Conservation (phyloP, 225 moss, liverwort and hornwort species). For the Sphagnum contortum region DNA sequence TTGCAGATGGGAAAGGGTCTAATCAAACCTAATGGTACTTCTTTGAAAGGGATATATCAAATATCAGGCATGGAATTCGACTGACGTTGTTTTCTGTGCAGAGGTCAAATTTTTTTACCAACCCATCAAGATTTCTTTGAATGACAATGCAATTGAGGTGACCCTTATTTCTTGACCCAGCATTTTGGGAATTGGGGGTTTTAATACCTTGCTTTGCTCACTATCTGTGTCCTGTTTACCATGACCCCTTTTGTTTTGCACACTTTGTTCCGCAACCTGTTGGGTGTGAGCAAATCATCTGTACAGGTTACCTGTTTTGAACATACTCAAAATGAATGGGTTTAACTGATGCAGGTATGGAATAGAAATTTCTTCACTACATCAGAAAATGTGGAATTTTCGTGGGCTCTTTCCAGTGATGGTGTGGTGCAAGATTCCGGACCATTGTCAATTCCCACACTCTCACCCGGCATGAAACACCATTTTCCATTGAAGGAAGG, state of each 20-base stretch:
- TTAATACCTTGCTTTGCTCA: no score
- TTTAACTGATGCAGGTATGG: conserved; percentile 53
- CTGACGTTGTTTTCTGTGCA: conserved; percentile 21
- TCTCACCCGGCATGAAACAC: conserved; percentile 46
- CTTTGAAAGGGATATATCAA: no score
- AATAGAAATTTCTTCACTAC: conserved; percentile 74
- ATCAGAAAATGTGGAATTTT: conserved; percentile 41
- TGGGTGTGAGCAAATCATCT: no score
- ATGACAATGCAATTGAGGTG: conserved; percentile 54
- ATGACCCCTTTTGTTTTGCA: no score
- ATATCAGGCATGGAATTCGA: no score
- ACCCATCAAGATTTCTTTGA: conserved; percentile 59
- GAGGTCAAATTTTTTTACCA: conserved; percentile 89
- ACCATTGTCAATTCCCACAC: conserved; percentile 31
- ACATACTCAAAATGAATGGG: no score
- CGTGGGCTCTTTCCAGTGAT: conserved; percentile 70
- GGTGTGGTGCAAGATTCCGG: conserved; percentile 48
- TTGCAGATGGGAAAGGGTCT: no score
- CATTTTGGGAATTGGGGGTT: no score
- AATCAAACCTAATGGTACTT: no score
- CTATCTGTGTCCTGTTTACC: no score
- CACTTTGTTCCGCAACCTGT: no score
- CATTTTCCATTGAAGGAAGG: conserved; percentile 29
- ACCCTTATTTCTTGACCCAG: not conserved
- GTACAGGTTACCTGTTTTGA: no score